Conservation (phyloP, 108 stramenopile species). For the Chaetoceros muelleri region DNA sequence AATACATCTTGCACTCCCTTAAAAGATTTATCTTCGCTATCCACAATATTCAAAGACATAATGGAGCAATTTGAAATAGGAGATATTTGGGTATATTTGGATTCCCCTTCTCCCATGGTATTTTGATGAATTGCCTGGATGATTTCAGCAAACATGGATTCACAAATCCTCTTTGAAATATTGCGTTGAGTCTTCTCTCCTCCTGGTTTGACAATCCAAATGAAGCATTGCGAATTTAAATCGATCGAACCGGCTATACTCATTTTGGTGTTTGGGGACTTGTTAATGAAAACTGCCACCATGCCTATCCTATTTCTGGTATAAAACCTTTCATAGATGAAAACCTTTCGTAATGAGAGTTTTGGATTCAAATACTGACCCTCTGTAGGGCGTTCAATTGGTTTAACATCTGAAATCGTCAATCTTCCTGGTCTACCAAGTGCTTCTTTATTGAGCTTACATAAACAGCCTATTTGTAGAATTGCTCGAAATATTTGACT, state of each 20-base stretch:
- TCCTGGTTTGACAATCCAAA: conserved; percentile 80
- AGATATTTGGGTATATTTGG: conserved; percentile 61
- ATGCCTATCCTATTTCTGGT: conserved; percentile 56
- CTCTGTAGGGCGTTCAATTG: conserved; percentile 42
- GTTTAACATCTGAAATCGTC: conserved; percentile 49
- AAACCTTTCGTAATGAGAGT: conserved; percentile 63
- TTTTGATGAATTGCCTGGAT: conserved; percentile 45
- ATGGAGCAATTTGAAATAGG: conserved; percentile 31
- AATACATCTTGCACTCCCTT: conserved; percentile 64
- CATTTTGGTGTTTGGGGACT: conserved; percentile 22
- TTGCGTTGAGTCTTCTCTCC: conserved; percentile 33
- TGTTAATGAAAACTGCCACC: conserved; percentile 54
- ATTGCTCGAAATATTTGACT: conserved; percentile 72
- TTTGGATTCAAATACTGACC: conserved; percentile 51
- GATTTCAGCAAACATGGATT: conserved; percentile 51
- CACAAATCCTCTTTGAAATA: conserved; percentile 52
- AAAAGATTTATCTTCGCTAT: conserved; percentile 47
- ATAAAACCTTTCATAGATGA: conserved; percentile 66
- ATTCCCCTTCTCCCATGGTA: conserved; percentile 21
- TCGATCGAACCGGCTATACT: conserved; percentile 18
- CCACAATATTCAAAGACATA: conserved; percentile 44
- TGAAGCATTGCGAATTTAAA: conserved; percentile 41
- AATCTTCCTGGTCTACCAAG: conserved; percentile 27
- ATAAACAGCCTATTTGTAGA: conserved; percentile 77
- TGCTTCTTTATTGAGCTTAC: conserved; percentile 25